Evolutionary conservation across 2,329 filamentous ascomycete genomes (phyloP), one percentile per base, ranked within the genome.

Genomic region (Ophiostoma sp.): DNA sequence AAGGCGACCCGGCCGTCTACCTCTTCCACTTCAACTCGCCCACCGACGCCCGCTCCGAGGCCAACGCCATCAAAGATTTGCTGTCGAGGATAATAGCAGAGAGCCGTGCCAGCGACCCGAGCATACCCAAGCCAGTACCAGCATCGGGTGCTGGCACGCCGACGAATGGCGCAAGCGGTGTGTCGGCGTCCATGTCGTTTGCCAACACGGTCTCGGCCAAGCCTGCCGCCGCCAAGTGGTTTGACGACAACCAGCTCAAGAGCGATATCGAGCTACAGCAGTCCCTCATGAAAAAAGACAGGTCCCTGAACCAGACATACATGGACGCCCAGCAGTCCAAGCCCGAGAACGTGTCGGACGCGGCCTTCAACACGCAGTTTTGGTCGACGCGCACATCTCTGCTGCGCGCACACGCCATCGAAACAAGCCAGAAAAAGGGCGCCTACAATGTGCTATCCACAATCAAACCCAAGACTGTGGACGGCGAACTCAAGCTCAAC

Each of bases 361-460:
- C 87, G 1, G 90, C 93, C 64, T 97, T 98, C 79, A 93, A 94
- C 74, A 84, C 88, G 1, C 94, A 97, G 78, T 99, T 99, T 81
- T 99, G 95, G 95, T 92, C 93, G 1, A 92, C 93, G 1, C 86
- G 96, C 65, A 86, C 94, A 66, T 93, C 93, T 77, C 83, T 97
- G 41, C 84, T 99, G 39, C 90, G 95, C 15, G 91, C 94, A 0
- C 92, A 97, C 80, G 94, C 93, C 1, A 95, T 97, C 65, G 93
- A 98, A 79, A 89, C 87, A 70, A 89, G 87, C 71, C 96, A 99
- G 81, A 90, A 89, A 75, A 90, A 91, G 74, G 95, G 94, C 6
- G 89, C 93, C 3, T 97, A 97, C 80, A 98, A 99, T 75, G 94
- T 98, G 7, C 83, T 99, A 23, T 94, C 95, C 0, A 91, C 91